Base-by-base conservation (phyloP, 164 flowering plant genomes). In the Piper betle region DNA sequence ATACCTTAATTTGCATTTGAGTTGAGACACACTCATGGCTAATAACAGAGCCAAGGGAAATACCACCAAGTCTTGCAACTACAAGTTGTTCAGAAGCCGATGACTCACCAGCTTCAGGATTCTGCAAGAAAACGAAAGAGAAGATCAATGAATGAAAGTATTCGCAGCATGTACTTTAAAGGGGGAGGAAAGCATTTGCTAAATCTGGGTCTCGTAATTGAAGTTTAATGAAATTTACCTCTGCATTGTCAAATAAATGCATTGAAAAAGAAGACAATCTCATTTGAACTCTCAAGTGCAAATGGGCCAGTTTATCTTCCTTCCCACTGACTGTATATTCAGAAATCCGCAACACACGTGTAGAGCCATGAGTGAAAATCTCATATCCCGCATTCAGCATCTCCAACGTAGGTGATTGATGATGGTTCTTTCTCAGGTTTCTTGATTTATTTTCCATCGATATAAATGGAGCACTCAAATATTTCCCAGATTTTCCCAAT, bases 311-410 rank as follows among this genome's bases (percentile, higher is more conserved):
- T 58, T 48, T 61, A 48, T 72, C 77, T 59, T 52, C 76, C 72
- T 74, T 80, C 40, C 50, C 71, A 57, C 81, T 74, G 52, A 67
- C 80, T 64, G 78, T 65, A 64, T 69, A 73, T 66, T 78, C 86
- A 73, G 80, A 87, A 66, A 93, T 78, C 46, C 84, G 80, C 63
- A 93, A 67, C 67, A 93, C 87, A 54, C 98, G 75, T 40, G 92
- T 84, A 1, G 82, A 73, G 57, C 98, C 98, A 72, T 89, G 94
- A 46, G 96, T 86, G 78, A 79, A 86, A 54, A 93, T 81, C 76
- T 86, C 90, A 79, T 79, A 93, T n/a, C 97, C 97, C 61, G 83
- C 71, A 69, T 79, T 84, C 37, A 60, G 73, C 69, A 74, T 72
- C 69, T 76, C 84, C n/a, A 64, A 52, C 50, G 64, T 71, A 67